These are phyloP conservation scores for Candida silvatica DNA, from an alignment of 805 yeast species.

Conservation along the genomic window DNA sequence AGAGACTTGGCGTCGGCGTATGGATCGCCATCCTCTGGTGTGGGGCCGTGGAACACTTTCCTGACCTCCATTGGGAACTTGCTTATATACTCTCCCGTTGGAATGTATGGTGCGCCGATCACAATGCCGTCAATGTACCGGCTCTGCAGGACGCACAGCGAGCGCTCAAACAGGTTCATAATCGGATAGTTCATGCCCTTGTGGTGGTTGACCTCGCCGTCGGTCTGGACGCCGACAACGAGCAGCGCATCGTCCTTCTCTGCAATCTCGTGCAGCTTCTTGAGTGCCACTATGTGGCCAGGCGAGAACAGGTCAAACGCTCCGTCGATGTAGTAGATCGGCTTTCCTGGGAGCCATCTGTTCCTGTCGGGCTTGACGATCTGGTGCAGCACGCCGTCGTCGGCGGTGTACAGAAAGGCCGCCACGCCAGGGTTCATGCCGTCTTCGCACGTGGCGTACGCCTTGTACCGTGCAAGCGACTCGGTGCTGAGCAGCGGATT, in stretches of 20 bases:
- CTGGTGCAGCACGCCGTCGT: constrained; percentile 18
- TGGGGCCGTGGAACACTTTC: constrained; percentile 52
- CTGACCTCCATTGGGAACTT: constrained; percentile 27
- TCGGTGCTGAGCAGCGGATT: constrained; percentile 23
- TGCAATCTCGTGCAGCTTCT: constrained; percentile 30
- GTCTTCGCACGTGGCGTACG: constrained; percentile 55
- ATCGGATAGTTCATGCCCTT: constrained; percentile 68
- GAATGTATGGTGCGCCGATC: constrained; percentile 56
- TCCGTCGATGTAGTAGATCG: constrained; percentile 59
- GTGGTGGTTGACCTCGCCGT: constrained; percentile 40
- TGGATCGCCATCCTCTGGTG: constrained; percentile 25
- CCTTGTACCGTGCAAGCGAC: constrained; percentile 32
- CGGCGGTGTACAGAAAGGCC: constrained; percentile 36
- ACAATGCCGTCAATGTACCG: constrained; percentile 73
- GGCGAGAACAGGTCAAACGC: constrained; percentile 90
- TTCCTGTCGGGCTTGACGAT: constrained; percentile 21
- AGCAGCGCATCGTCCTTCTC: constrained; percentile 33
- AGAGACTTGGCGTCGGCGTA: constrained; percentile 21
- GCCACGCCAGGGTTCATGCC: constrained; percentile 53
- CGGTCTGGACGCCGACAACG: constrained; percentile 63
- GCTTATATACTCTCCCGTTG: constrained; percentile 31
- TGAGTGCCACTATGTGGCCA: constrained; percentile 77
- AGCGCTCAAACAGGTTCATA: constrained; percentile 82
- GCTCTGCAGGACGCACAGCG: constrained; percentile 84
- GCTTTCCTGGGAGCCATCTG: constrained; percentile 6